Evolutionary conservation across 2,329 filamentous ascomycete species (phyloP).

Genomic region (Cercospora sp.): DNA sequence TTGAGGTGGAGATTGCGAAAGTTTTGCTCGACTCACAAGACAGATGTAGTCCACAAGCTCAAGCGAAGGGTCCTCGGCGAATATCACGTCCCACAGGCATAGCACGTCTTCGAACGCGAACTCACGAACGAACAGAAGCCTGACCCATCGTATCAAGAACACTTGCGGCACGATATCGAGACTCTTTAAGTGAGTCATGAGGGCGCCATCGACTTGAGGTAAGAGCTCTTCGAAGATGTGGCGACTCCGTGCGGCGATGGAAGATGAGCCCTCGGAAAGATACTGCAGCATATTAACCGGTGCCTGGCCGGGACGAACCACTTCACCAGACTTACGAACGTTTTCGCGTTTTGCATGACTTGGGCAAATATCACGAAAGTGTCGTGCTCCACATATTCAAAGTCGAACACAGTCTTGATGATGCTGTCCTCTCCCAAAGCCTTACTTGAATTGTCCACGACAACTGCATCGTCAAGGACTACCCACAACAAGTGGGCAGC

Average conservation of each 20-base stretch:
- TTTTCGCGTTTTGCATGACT: slow-evolving; percentile 77
- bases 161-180: slow-evolving; percentile 95
- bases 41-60: slow-evolving; percentile 88
- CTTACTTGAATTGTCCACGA: slow-evolving; percentile 42
- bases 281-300: slow-evolving; percentile 19
- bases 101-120: slow-evolving; percentile 86
- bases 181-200: slow-evolving; percentile 74
- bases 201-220: slow-evolving; percentile 75
- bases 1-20: background rate
- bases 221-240: slow-evolving; percentile 83
- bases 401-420: slow-evolving; percentile 59
- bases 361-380: slow-evolving; percentile 80
- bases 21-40: slow-evolving; percentile 50
- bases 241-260: slow-evolving; percentile 80
- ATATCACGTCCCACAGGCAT: slow-evolving; percentile 84
- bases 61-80: slow-evolving; percentile 78
- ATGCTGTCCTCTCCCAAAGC: slow-evolving; percentile 35
- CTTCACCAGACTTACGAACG: slow-evolving; percentile 52
- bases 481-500: slow-evolving; percentile 86
- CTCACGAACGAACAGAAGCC: slow-evolving; percentile 87
- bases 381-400: slow-evolving; percentile 81
- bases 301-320: background rate
- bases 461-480: slow-evolving; percentile 76
- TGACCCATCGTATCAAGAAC: slow-evolving; percentile 96
- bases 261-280: slow-evolving; percentile 52